Evolutionary conservation across 2,329 filamentous ascomycete genomes (phyloP), one percentile per base, ranked within the genome.

Genomic region (Beauveria pseudobassiana): DNA sequence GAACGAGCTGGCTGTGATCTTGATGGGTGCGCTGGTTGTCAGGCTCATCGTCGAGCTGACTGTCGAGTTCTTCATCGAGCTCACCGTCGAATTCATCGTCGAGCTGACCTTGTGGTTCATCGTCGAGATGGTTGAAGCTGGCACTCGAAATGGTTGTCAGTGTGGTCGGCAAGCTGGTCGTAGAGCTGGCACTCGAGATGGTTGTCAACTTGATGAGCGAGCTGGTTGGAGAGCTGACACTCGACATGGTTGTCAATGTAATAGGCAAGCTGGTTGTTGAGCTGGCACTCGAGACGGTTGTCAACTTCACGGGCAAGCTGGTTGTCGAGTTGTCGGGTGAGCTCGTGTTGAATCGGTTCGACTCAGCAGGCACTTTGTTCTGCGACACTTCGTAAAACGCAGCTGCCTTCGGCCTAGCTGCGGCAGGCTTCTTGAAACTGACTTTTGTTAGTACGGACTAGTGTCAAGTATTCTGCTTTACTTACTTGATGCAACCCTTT

Each of bases 401-500:
- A 28, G 16, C 14, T 18, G 16, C 45, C 38, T 50, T 50, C 16
- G 55, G 26, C 6, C 7, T 58, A 5, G 40, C 7, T 1, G 6
- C 3, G 7, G 28, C 22, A 5, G 14, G 5, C 7, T 43, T 59
- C 50, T 45, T 48, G 26, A 56, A 46, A 26, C 52, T 59, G 42
- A 9, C 10, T 2, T 24, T 9, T 48, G 50, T 60, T 40, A 60
- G 28, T 30, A 24, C 28, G 18, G 1, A 26, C 22, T 40, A 42
- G 43, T n/a, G 24, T 26, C 18, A 24, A 12, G 10, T 16, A 26
- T 18, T 43, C 9, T n/a, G 9, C n/a, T 45, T 12, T n/a, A 61
- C 68, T 68, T 62, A 67, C 67, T 61, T 48, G 42, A 71, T 64
- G 58, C 70, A 72, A 14, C 57, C 60, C 9, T 61, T 64, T 4